Evolutionary conservation across 768 basidiomycete genomes (phyloP), one percentile per base, ranked within the genome.

Genomic region (Russula compacta): DNA sequence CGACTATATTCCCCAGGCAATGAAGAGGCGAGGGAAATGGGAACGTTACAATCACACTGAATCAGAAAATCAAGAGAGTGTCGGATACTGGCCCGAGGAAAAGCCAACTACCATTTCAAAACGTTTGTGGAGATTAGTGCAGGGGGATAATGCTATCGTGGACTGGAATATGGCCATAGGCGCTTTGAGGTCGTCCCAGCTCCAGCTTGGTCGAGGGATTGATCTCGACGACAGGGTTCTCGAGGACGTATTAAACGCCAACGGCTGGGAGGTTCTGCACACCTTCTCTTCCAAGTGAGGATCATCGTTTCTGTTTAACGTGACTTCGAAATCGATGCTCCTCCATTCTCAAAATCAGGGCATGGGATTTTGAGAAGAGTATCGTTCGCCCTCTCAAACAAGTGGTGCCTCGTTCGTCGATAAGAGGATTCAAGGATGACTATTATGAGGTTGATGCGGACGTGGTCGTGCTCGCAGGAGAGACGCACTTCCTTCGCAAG

Each of bases 391-490:
- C 77, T 6, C 67, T 76, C 55, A 70, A 66, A 44, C 73, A 77
- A 66, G 72, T 75, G 56, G 72, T 68, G 10, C 73, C 70, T 12
- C 71, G 71, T 33, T 66, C 69, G 40, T 69, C 71, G 0, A 71
- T 79, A 61, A 72, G 72, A 12, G 78, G 78, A 17, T 73, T 73
- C 46, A 63, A 67, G 32, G 78, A 79, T 32, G 78, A 79, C 60
- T 79, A 71, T 47, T 63, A 66, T 52, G 54, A 66, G 21, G 51
- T 71, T 46, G 63, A 69, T 2, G 69, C 72, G 38, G 75, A 78
- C 54, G 73, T 78, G 29, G 64, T 79, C 24, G 58, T 76, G n/a
- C 72, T 79, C 53, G 71, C 67, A 46, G 77, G 78, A 24, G 75
- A 77, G 65, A 71, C 71, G 5, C 77, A 77, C 56, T 63, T 72